Base-by-base conservation (phyloP, 2,329 filamentous ascomycete genomes). In the Fusarium pseudoanthophilum region DNA sequence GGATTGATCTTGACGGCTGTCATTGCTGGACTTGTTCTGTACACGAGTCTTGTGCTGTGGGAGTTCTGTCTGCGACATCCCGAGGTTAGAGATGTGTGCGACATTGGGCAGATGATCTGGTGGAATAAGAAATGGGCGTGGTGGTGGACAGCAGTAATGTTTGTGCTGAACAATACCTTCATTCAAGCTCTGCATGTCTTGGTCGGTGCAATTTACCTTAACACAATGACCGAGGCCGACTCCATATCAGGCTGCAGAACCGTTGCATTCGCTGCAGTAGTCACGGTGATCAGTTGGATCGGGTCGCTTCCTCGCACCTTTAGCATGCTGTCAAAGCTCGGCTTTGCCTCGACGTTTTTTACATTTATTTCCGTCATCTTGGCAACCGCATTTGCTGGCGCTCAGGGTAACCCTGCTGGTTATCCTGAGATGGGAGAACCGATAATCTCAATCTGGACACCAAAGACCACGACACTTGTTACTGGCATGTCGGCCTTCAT, bases 81-180 rank as follows among this genome's bases (percentile, higher is more conserved):
- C 2, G 93, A 97, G 80, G 91, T 97, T 64, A 91, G 94, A 76
- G 95, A 97, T 84, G 93, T 97, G 20, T 97, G 94, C 80, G 95
- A 98, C 79, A 93, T 97, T 78, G 95, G 94, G 16, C 94, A 97
- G 82, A 95, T 95, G 88, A 89, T 97, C 28, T 97, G 97, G 83
- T 96, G 92, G 91, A 91, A 92, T 74, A 90, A 92, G 79, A 90
- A 87, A 69, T 93, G 92, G 89, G 89, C 88, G 4, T 91, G 89
- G 89, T 91, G 87, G 80, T 85, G 84, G 48, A 91, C 89, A 1
- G 94, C 93, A 2, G 83, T 93, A 80, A 97, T 97, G 93, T 97
- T 98, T 81, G 84, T 97, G 46, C 82, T 97, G 73, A 98, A 97
- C 87, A 97, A 97, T 80, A 97, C 93, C 45, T 95, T 95, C 80